Evolutionary conservation across 139 green algal genomes (phyloP), one percentile per base, ranked within the genome.

Genomic region (Coccomyxa sp.): DNA sequence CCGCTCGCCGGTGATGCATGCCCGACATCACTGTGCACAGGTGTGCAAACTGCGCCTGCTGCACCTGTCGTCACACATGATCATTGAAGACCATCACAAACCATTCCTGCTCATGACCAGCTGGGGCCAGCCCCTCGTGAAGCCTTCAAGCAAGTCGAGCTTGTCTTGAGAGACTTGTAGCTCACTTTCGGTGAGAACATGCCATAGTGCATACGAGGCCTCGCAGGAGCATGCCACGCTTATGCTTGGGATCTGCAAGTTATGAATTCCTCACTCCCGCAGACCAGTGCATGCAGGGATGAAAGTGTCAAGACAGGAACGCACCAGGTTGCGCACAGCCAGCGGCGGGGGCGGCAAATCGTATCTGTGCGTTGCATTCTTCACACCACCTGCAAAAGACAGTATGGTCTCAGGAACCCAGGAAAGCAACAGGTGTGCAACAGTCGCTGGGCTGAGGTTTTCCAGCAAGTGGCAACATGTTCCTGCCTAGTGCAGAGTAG

Each of bases 1-100:
- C 96, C 0, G 94, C 89, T 10, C 95, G 90, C 16, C 96, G 91
- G 88, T 99, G 97, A 86, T 99, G 96, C 96, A 98, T 98, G 82
- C 91, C 90, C 30, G 88, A 96, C 97, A 99, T 99, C 67, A 95
- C 91, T 45, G 96, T 98, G 89, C 95, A 98, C 76, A 99, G 88
- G 86, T 98, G 95, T 23, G 94, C 97, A 86, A 95, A 97, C 82
- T 94, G 84, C 3, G 93, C 95, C 82, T 95, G 90, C 83, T 96
- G 93, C 76, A 97, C 87, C 82, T 92, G 88, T 28, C 82, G 30
- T 13, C 28, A 68, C 16, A 71, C 21, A 31, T 57, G 45, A 18
- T 78, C 71, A 84, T 31, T 60, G 78, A 79, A 32, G 13, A 27
- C 63, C 57, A 63, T 81, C 66, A 68, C 79, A 71, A 71, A 17